Base-by-base conservation (phyloP, 2,329 filamentous ascomycete species). In the Nemania diffusa region DNA sequence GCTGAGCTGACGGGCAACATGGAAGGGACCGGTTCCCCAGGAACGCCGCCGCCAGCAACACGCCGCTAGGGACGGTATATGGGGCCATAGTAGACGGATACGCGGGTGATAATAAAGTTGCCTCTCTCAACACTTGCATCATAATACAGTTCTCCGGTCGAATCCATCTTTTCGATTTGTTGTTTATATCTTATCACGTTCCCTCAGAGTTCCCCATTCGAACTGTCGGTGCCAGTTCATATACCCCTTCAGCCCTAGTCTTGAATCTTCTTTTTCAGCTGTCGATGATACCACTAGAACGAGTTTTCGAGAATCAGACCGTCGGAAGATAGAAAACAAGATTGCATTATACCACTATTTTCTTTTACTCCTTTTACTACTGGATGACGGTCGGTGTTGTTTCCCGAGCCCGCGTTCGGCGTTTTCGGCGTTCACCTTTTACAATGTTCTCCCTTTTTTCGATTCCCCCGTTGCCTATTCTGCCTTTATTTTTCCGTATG, bases 1-100 rank as follows among this genome's bases (percentile, higher is more conserved):
- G 96, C 96, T 59, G 94, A 97, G 79, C 82, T 99, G 74, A 99
- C 96, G 1, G 91, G 91, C 74, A 92, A 92, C 79, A 92, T 92
- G 87, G 92, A 95, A 75, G 84, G 81, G 50, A 69, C 70, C 22
- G 48, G 64, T 44, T 62, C 71, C 55, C 82, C 85, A 27, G 78
- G 74, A 65, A 75, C 72, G 57, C 74, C 75, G 37, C 75, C 78
- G 40, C 77, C 78, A 67, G 76, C 79, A 59, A 65, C 77, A 62
- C 78, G 79, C 73, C 78, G 77, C 70, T 79, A 78, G 75, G 72
- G 70, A 70, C 71, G 71, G 71, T 73, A 73, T 68, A 72, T 71
- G 69, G 70, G 71, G 66, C 74, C 71, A 71, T 68, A 74, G 27
- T 64, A 64, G 57, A 56, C 67, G 63, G n/a, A 27, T 53, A 53